Evolutionary conservation across 768 basidiomycete species (phyloP), one percentile per base, ranked within the genome.

Genomic region (Lyophyllum decastes): DNA sequence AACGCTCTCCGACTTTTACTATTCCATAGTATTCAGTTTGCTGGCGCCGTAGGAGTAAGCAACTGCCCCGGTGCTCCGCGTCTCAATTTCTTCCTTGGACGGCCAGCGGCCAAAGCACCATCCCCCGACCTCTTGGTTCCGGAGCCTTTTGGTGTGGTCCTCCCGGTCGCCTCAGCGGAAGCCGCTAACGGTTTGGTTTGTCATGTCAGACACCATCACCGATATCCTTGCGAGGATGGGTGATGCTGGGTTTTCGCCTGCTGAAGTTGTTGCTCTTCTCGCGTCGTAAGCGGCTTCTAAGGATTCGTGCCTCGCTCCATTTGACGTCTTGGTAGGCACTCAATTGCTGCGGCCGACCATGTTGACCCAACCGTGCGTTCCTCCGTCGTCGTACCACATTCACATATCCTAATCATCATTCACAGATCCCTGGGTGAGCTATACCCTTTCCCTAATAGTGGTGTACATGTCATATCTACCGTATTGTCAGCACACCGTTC

Each of bases 51-150:
- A 34, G 76, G 74, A 49, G 66, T 76, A 14, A 63, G 66, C 38
- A 79, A 78, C 52, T 81, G 79, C 57, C 70, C 73, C 2, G 79
- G 79, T 61, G 76, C 76, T n/a, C 79, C 79, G 8, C 72, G 71
- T 19, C 67, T 82, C 21, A 54, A 67, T 16, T 77, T 78, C 70
- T 66, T 78, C 55, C 48, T 74, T 27, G 78, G 81, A 5, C 68
- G 76, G 19, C 70, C 76, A 2, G 47, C 50, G 11, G 68, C 76
- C 10, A 71, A 57, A 12, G 70, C 70, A 2, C 63, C 76, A 38
- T 1, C 65, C 73, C 2, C 75, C 73, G 68, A 25, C 26, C 35
- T 43, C 11, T 61, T 73, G 34, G 66, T 75, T 25, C 72, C 73
- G 2, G 69, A 68, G 27, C 66, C 68, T 10, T 68, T 71, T 51